Conservation (phyloP, 441 rosid species). For the Codiaeum variegatum region DNA sequence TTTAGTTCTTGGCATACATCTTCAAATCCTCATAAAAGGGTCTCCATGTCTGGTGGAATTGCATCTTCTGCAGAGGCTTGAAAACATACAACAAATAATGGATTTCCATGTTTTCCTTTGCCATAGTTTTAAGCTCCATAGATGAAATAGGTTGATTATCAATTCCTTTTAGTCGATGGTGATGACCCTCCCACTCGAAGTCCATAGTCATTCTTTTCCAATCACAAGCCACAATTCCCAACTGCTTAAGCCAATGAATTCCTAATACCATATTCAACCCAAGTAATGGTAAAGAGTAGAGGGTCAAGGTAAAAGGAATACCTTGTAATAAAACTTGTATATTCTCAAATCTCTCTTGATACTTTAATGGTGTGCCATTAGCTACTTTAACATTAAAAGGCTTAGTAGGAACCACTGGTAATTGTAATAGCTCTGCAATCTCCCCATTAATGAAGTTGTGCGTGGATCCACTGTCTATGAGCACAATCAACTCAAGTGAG, state of each 20-base stretch:
- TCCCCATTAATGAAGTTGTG: conserved; percentile 6
- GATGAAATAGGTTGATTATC: background rate
- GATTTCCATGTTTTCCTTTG: background rate
- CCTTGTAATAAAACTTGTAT: background rate
- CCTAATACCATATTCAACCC: no score
- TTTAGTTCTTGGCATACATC: background rate
- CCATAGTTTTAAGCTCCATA: no score
- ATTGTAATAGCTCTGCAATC: no score
- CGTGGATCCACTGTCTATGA: background rate
- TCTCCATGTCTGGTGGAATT: background rate
- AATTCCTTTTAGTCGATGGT: background rate
- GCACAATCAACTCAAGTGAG: background rate
- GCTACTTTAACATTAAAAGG: background rate
- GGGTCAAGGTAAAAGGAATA: background rate
- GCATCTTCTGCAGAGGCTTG: background rate
- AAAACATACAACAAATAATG: background rate
- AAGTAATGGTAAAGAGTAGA: no score
- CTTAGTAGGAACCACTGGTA: background rate
- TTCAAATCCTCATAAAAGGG: no score
- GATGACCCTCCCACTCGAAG: background rate
- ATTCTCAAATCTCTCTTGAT: background rate
- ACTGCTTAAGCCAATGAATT: background rate
- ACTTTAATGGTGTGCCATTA: background rate
- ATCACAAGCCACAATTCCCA: background rate
- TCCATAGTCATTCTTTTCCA: background rate